Percentiles rank a stretch among this genome's conserved stretches.
phyloP scores from a whole-genome alignment of 495 filamentous ascomycete genomes.

The Lentithecium fluviatile region DNA sequence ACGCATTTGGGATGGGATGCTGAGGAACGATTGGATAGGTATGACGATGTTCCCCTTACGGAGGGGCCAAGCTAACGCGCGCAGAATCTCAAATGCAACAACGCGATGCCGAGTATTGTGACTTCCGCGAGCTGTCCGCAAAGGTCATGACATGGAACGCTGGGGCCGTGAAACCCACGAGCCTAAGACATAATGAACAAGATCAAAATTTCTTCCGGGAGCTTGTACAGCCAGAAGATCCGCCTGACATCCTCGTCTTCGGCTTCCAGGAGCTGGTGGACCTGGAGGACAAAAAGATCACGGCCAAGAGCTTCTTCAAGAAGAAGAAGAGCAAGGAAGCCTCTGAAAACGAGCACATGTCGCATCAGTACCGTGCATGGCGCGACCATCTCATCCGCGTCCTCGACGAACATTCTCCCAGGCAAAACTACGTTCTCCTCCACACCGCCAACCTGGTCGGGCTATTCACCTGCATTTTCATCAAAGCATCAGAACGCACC shows the following conservation, averaged over 20 bases:
- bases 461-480: constrained; percentile 92
- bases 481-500: constrained; percentile 71
- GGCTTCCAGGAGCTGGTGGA: constrained; percentile 98
- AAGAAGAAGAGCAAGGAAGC: constrained; percentile 83
- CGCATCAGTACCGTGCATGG: constrained; percentile 96
- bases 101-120: constrained; percentile 76
- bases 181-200: constrained; percentile 63
- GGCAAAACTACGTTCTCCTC: constrained; percentile 77
- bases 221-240: constrained; percentile 65
- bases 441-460: constrained; percentile 89
- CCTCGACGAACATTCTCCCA: constrained; percentile 80
- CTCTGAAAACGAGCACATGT: constrained; percentile 85
- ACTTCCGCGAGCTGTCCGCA: constrained; percentile 75
- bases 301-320: constrained; percentile 66
- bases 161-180: constrained; percentile 82
- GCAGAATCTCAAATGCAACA: constrained; percentile 79
- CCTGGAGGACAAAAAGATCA: constrained; percentile 92
- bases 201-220: constrained; percentile 75
- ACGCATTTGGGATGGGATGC: constrained; percentile 87
- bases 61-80: not conserved
- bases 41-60: constrained; percentile 34
- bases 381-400: constrained; percentile 77
- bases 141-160: constrained; percentile 94
- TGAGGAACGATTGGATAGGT: constrained; percentile 91
- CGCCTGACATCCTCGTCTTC: constrained; percentile 89